A percentile compares a stretch with the other conserved stretches of the same genome.
These are phyloP conservation scores for Diutina mesorugosa DNA, from an alignment of 1,139 yeast genomes.

Conservation along the genomic window DNA sequence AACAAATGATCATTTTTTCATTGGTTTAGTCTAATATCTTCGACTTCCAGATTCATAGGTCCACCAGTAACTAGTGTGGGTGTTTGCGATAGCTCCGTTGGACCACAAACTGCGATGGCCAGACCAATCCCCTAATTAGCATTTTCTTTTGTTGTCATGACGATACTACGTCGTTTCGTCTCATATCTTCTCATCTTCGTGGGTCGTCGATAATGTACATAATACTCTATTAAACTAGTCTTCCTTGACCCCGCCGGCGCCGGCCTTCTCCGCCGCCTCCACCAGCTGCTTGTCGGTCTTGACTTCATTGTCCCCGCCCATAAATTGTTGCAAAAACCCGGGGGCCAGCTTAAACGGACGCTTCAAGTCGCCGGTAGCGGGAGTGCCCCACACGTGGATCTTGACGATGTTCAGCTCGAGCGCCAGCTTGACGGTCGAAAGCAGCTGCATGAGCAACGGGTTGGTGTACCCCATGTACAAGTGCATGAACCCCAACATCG, in stretches of 20 bases:
- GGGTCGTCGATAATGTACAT: neutral
- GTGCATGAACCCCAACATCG: constrained; percentile 99
- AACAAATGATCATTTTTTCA: too few species aligned
- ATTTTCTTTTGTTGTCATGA: too few species aligned
- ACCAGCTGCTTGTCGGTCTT: constrained; percentile 81
- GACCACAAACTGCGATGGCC: too few species aligned
- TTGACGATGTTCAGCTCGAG: constrained; percentile 85
- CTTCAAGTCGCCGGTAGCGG: constrained; percentile 85
- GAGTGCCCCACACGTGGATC: constrained; percentile 75
- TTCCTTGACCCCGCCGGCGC: constrained; percentile 84
- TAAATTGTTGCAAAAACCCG: constrained; percentile 59
- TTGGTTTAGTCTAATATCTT: too few species aligned
- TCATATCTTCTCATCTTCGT: too few species aligned
- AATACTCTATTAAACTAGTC: constrained; percentile 31
- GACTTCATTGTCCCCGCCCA: constrained; percentile 39
- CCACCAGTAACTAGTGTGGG: too few species aligned
- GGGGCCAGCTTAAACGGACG: constrained; percentile 94
- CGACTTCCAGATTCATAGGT: too few species aligned
- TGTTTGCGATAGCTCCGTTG: too few species aligned
- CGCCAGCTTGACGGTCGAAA: constrained; percentile 83
- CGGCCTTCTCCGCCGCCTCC: constrained; percentile 75
- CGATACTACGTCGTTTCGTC: too few species aligned
- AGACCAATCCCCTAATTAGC: too few species aligned
- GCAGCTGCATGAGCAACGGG: constrained; percentile 91
- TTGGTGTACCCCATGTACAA: constrained; percentile 95